phyloP scores from a whole-genome alignment of 2,329 filamentous ascomycete genomes.

The Tolypocladium nubicola region DNA sequence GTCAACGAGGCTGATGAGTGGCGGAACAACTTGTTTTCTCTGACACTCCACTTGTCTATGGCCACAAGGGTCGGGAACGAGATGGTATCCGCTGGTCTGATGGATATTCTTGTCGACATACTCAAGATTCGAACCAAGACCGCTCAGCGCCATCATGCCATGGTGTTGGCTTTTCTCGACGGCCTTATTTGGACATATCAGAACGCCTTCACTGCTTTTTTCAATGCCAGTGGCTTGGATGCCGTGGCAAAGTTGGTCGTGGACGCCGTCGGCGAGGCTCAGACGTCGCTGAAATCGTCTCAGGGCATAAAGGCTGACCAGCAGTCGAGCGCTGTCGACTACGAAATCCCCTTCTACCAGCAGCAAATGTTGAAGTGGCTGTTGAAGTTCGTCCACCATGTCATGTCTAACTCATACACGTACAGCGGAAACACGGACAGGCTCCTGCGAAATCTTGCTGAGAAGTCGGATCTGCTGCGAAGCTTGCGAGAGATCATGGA shows the following conservation, averaged over 20 bases:
- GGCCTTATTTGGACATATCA: constrained; percentile 76
- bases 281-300: constrained; percentile 54
- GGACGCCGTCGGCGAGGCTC: constrained; percentile 62
- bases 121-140: constrained; percentile 72
- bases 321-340: constrained; percentile 81
- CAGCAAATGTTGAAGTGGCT: constrained; percentile 90
- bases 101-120: constrained; percentile 84
- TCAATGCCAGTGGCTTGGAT: constrained; percentile 74
- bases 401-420: constrained; percentile 68
- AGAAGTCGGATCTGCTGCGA: constrained; percentile 74
- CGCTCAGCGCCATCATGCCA: constrained; percentile 74
- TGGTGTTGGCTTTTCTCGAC: constrained; percentile 79
- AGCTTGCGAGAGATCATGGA: constrained; percentile 75
- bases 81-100: constrained; percentile 78
- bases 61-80: constrained; percentile 67
- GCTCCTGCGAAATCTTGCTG: constrained; percentile 82
- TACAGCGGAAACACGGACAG: constrained; percentile 77
- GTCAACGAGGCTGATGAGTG: constrained; percentile 71
- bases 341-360: constrained; percentile 83
- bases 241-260: constrained; percentile 82
- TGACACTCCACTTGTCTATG: constrained; percentile 71
- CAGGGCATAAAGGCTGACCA: constrained; percentile 57
- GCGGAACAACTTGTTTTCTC: constrained; percentile 81
- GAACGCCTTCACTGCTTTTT: constrained; percentile 74
- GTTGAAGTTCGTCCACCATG: constrained; percentile 91